phyloP scores from a whole-genome alignment of 1,139 yeast genomes.

The Yamadazyma diddensiae region DNA sequence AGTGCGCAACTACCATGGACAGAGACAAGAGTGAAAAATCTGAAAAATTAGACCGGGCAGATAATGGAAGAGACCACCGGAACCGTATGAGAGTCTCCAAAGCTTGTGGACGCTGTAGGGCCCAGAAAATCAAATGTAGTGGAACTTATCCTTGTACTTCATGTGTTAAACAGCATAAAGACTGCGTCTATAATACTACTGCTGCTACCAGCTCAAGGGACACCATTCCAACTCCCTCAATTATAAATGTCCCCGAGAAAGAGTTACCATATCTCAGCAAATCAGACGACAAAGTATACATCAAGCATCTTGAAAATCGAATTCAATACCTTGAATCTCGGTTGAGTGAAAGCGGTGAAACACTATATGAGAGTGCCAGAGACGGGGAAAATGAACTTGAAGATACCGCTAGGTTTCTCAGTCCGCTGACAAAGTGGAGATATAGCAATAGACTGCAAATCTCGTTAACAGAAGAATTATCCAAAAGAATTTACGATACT shows the following conservation, averaged over 20 bases:
- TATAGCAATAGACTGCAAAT: slow-evolving; percentile 51
- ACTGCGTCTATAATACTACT: slow-evolving; percentile 30
- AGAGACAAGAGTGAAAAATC: no score
- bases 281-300: slow-evolving; percentile 18
- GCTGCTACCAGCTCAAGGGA: neutral
- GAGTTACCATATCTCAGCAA: slow-evolving; percentile 13
- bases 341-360: slow-evolving; percentile 19
- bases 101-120: slow-evolving; percentile 62
- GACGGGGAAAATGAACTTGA: slow-evolving; percentile 17
- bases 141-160: slow-evolving; percentile 55
- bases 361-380: slow-evolving; percentile 2
- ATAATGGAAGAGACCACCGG: slow-evolving; percentile 2
- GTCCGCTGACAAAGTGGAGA: slow-evolving; percentile 42
- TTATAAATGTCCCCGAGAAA: slow-evolving; percentile 11
- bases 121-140: slow-evolving; percentile 61
- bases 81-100: slow-evolving; percentile 47
- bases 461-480: slow-evolving; percentile 45
- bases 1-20: no score
- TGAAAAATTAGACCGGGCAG: no score
- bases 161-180: slow-evolving; percentile 43
- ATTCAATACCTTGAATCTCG: slow-evolving; percentile 39
- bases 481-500: slow-evolving; percentile 33
- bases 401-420: slow-evolving; percentile 14
- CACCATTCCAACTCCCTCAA: slow-evolving; percentile 9
- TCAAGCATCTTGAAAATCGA: slow-evolving; percentile 36